Base-by-base conservation (phyloP, 208 protist species). In the Borovskyia barvae region DNA sequence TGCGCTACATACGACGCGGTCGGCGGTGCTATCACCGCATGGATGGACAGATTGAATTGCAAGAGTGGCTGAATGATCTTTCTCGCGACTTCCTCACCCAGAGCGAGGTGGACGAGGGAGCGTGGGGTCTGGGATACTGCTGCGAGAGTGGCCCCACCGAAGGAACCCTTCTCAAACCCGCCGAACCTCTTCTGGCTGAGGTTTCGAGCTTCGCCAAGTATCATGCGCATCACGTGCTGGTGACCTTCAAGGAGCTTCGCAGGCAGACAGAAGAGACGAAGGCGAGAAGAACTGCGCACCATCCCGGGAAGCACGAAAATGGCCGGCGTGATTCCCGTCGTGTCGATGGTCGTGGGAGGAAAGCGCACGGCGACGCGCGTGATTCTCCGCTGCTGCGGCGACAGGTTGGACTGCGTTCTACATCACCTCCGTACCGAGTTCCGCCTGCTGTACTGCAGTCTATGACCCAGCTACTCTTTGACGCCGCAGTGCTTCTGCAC, bases 141-240 rank as follows among this genome's bases (percentile, higher is more conserved):
- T n/a, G n/a, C n/a, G 29, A 52, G 6, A 42, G 4, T n/a, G 24
- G 20, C n/a, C n/a, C n/a, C n/a, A n/a, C n/a, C n/a, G n/a, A n/a
- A n/a, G n/a, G n/a, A n/a, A n/a, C n/a, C n/a, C n/a, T n/a, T n/a
- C n/a, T n/a, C n/a, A n/a, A 30, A 52, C 56, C 9, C 29, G 24
- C 6, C 5, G 15, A 33, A 9, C 42, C 26, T 32, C 32, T 59
- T 19, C 24, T 64, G 8, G 54, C n/a, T 17, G 72, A 63, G 50
- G 77, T 70, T 1, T 53, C 52, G 5, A 40, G 49, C 12, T 91
- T 91, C 39, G 58, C 67, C 14, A 68, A 72, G 11, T 88, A 89
- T 55, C 83, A 94, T 55, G 77, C 67, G 11, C 84, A 94, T 66
- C 87, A 94, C 50, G 70, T 88, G 4, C 52, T 87, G 20, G 66